Evolutionary conservation across 306 rosid species (phyloP).

Genomic region (Coriaria nepalensis): DNA sequence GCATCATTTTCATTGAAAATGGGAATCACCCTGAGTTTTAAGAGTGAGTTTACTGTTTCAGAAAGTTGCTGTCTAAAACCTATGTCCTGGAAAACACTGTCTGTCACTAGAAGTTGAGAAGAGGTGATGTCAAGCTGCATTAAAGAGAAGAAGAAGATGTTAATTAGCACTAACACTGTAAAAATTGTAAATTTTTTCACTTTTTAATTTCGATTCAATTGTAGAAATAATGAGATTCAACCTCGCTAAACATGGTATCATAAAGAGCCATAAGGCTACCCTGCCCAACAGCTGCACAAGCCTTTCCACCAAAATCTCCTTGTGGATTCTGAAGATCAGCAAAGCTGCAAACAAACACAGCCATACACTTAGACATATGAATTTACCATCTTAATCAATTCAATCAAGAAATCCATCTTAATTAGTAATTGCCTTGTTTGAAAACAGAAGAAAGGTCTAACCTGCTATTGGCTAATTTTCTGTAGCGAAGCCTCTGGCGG

Average conservation of each 20-base stretch:
- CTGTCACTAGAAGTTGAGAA: slow-evolving; percentile 89
- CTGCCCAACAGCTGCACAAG: slow-evolving; percentile 92
- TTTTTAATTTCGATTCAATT: too few relatives aligned
- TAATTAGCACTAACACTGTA: too few relatives aligned
- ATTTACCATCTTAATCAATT: background rate
- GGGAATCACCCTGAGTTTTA: slow-evolving; percentile 59
- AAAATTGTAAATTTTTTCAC: too few relatives aligned
- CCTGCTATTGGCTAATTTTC: slow-evolving; percentile 88
- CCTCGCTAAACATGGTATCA: slow-evolving; percentile 90
- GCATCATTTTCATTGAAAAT: slow-evolving; percentile 93
- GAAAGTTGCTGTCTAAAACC: slow-evolving; percentile 63
- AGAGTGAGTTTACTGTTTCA: slow-evolving; percentile 58
- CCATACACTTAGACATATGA: background rate
- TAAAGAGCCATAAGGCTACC: slow-evolving; percentile 95
- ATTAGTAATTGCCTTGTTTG: too few relatives aligned
- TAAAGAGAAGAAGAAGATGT: slow-evolving; percentile 1
- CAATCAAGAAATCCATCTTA: too few relatives aligned
- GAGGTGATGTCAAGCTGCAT: slow-evolving; percentile 90
- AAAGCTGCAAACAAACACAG: slow-evolving; percentile 37
- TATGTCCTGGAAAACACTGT: slow-evolving; percentile 46
- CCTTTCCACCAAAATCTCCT: slow-evolving; percentile 64
- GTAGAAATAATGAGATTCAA: slow-evolving; percentile 3
- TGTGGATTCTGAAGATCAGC: slow-evolving; percentile 73
- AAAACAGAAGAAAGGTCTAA: slow-evolving; percentile 13
- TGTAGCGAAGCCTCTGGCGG: slow-evolving; percentile 68